Evolutionary conservation across 2,329 filamentous ascomycete species (phyloP), one percentile per base, ranked within the genome.

Genomic region (Sclerotinia nivalis): DNA sequence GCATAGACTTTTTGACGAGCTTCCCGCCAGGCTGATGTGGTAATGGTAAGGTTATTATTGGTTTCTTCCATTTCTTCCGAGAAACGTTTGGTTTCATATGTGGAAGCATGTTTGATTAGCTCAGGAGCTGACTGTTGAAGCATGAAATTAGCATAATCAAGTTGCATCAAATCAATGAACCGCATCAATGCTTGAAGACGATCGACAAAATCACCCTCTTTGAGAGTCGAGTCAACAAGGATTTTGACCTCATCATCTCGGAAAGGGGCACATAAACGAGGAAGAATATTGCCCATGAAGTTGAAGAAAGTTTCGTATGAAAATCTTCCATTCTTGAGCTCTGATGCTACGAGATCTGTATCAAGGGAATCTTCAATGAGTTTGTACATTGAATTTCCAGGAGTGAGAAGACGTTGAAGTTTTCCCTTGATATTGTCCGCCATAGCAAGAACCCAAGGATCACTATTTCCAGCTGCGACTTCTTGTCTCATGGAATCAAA

Each of bases 111-210:
- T 72, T 90, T 87, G 68, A 93, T 87, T 66, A 96, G 84, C 8
- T 87, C 87, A 0, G 91, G 91, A 1, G 90, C 90, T 0, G 89
- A 89, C 40, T 90, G 86, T 78, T 89, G 88, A 64, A 96, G 82
- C 75, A 94, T 84, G 77, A 93, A 95, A 78, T 96, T 96, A 71
- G 91, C 90, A 76, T 94, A 93, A 76, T 96, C 92, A 70, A 93
- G 88, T 34, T 91, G 87, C 81, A 95, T 89, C 49, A 91, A 82
- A 75, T 96, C 91, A 69, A 94, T 91, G 74, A 93, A 91, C 43
- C 88, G 87, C 68, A 93, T 86, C 2, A 96, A 83, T 20, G 90
- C 89, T 80, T 93, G 90, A 0, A 95, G 85, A 72, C 92, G 89
- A 76, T 92, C 89, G 22, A 93, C 91, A 76, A 93, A 87, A 77